Base-by-base conservation (phyloP, 2,329 filamentous ascomycete species). In the Aspergillus sp. region DNA sequence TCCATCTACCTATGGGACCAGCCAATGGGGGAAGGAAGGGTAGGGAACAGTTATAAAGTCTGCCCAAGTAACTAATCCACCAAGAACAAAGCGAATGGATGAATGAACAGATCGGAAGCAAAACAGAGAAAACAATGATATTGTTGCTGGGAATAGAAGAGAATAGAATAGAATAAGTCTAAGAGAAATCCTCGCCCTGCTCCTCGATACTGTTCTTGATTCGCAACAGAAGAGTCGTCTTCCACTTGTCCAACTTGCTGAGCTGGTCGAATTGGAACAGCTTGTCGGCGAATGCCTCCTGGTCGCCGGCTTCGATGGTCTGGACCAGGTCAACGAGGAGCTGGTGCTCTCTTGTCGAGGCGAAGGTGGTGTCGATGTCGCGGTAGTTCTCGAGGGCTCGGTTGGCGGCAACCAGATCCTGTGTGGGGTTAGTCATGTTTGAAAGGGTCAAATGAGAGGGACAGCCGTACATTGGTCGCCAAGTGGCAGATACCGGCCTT, bases 171-270 rank as follows among this genome's bases (percentile, higher is more conserved):
- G 15, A 19, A 30, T 42, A 54, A 19, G 44, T 70, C 73, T 77
- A 90, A 63, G 88, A 88, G 70, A 90, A 90, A 70, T 90, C 88
- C 66, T 90, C 88, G 42, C 82, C 86, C 65, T 83, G 81, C 72
- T 87, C 84, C 78, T 94, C 89, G 69, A 96, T 96, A 57, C 83
- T 83, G 70, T 88, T 88, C 88, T 97, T 97, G 71, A 97, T 84
- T 68, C 88, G 86, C 71, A 96, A 80, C 64, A 96, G 77, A 60
- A 96, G 81, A 32, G 89, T 91, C 54, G 91, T 96, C 89, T 97
- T 96, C 94, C 94, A 98, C 81, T 94, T 95, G 74, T 97, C 93
- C 71, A 98, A 80, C 82, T 95, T 95, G 80, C 88, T 95, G 80
- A 96, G 83, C 80, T 96, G 91, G 75, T 97, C 92, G 73, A 87